Percentiles rank a stretch among this genome's conserved stretches.
Conservation (phyloP, 1,284 basidiomycete species). For the Papiliotrema fonsecae region DNA sequence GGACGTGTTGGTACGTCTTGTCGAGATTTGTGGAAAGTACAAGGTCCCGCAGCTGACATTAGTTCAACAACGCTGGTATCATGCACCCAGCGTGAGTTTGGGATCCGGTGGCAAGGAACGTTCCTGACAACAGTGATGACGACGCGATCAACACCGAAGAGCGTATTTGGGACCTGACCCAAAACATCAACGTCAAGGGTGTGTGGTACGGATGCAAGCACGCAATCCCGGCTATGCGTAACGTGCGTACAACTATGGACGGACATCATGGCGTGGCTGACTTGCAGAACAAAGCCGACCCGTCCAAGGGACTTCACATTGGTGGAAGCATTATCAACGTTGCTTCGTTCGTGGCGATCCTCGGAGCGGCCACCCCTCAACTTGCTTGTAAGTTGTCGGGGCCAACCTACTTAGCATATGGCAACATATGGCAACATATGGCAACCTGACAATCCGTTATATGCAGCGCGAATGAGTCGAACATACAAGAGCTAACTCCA, state of each 20-base stretch:
- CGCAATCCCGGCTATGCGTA: slow-evolving; percentile 89
- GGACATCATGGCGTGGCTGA: neutral
- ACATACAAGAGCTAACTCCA: slow-evolving; percentile 12
- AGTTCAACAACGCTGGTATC: slow-evolving; percentile 91
- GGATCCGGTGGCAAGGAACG: neutral
- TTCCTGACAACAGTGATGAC: slow-evolving; percentile 58
- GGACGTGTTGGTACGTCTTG: slow-evolving; percentile 73
- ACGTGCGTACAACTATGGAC: slow-evolving; percentile 28
- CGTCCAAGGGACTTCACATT: slow-evolving; percentile 66
- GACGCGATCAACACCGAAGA: slow-evolving; percentile 94
- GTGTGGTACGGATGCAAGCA: slow-evolving; percentile 99
- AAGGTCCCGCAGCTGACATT: neutral
- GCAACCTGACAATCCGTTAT: too few relatives aligned
- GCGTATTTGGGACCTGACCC: slow-evolving; percentile 89
- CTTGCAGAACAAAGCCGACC: slow-evolving; percentile 69
- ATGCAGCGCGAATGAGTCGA: too few relatives aligned
- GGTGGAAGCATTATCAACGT: slow-evolving; percentile 96
- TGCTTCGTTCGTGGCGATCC: slow-evolving; percentile 86
- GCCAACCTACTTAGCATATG: too few relatives aligned
- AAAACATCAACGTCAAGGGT: slow-evolving; percentile 93
- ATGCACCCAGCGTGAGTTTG: slow-evolving; percentile 69
- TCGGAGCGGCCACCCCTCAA: slow-evolving; percentile 94
- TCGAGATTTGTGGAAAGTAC: neutral
- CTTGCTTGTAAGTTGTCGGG: slow-evolving; percentile 68
- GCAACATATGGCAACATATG: too few relatives aligned